Evolutionary conservation across 139 green algal species (phyloP).

Genomic region (Chloropicon primus): DNA sequence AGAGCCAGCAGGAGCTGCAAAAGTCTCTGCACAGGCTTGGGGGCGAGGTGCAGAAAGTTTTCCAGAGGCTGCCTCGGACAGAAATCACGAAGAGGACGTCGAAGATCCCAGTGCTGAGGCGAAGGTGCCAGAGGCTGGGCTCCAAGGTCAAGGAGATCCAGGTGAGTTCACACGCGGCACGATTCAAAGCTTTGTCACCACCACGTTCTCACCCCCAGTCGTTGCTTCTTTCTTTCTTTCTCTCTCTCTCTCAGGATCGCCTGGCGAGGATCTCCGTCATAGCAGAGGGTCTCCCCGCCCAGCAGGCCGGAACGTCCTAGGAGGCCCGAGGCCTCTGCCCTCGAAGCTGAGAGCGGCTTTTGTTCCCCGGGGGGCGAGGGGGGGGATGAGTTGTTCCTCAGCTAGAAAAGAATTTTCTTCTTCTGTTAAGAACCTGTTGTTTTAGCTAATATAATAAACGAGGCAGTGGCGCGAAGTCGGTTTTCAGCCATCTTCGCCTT

Average conservation of each 20-base stretch:
- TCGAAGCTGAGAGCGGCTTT: no score
- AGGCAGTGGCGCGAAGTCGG: no score
- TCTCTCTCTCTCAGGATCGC: neutral
- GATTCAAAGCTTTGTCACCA: no score
- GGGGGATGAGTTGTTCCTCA: no score
- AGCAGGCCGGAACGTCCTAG: no score
- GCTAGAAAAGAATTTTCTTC: neutral
- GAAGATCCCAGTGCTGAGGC: neutral
- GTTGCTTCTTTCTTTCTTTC: no score
- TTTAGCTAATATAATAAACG: no score
- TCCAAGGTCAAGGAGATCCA: neutral
- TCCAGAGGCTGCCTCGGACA: neutral
- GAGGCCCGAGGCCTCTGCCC: no score
- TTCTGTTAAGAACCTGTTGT: no score
- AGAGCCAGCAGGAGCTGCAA: neutral
- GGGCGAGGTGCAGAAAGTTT: neutral
- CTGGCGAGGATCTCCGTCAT: neutral
- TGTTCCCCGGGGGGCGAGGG: no score
- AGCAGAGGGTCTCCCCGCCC: neutral
- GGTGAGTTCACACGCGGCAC: neutral
- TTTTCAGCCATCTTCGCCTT: no score
- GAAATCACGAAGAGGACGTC: neutral
- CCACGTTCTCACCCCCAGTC: no score
- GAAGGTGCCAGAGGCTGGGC: neutral
- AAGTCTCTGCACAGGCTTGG: neutral